These are phyloP conservation scores for Nadsonia starkeyi-henricii DNA, from an alignment of 1,139 yeast species.

Conservation along the genomic window DNA sequence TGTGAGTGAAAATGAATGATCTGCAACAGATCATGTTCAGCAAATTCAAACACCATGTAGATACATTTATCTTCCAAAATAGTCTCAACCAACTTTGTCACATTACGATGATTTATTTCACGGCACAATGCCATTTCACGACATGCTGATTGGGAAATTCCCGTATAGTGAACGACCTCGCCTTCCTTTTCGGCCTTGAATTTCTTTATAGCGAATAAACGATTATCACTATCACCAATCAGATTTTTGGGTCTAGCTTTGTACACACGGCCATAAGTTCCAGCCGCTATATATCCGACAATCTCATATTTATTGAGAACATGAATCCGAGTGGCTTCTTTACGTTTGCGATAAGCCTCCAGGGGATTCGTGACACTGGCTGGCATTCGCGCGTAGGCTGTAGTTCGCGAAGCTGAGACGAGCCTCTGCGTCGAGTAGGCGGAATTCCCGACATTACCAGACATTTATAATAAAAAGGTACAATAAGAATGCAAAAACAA, in stretches of 20 bases:
- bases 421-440: neutral
- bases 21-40: conserved; percentile 88
- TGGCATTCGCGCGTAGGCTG: conserved; percentile 8
- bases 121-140: conserved; percentile 93
- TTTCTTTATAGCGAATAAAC: conserved; percentile 67
- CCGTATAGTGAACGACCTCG: conserved; percentile 79
- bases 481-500: too few species aligned
- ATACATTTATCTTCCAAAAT: conserved; percentile 83
- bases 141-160: conserved; percentile 91
- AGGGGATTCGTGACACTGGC: conserved; percentile 21
- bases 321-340: conserved; percentile 53
- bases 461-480: neutral
- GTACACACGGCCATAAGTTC: conserved; percentile 92
- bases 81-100: conserved; percentile 69
- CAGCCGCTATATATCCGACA: conserved; percentile 94
- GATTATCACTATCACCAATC: conserved; percentile 8
- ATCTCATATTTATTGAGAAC: conserved; percentile 76
- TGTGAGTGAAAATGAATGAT: conserved; percentile 90
- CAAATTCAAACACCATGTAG: conserved; percentile 89
- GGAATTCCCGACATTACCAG: neutral
- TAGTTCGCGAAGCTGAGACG: neutral
- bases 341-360: conserved; percentile 33
- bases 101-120: conserved; percentile 67
- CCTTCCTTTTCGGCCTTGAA: conserved; percentile 92
- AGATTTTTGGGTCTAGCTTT: conserved; percentile 47